These are phyloP conservation scores for Cytospora chrysosperma DNA, from an alignment of 2,329 filamentous ascomycete species.

Conservation along the genomic window DNA sequence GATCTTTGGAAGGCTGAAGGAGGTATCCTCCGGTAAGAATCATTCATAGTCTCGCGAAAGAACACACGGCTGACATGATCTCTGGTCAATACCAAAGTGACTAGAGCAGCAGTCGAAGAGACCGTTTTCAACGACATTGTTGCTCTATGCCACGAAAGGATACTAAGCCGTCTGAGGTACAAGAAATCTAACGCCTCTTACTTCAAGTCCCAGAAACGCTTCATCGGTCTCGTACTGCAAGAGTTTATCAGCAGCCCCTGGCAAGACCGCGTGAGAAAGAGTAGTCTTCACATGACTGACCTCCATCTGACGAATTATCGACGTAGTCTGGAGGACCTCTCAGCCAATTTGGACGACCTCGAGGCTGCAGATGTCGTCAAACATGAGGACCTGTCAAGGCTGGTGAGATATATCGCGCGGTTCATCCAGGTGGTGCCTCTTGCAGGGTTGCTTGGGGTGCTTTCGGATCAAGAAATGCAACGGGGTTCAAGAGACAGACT, in stretches of 20 bases:
- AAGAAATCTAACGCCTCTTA: background rate
- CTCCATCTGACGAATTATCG: background rate
- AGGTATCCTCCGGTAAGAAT: background rate
- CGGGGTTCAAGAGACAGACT: slow-evolving; percentile 12
- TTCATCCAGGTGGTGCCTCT: slow-evolving; percentile 1
- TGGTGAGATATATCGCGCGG: background rate
- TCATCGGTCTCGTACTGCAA: background rate
- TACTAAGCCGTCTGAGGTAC: slow-evolving; percentile 8
- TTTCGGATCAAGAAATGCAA: background rate
- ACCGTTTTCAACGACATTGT: slow-evolving; percentile 12
- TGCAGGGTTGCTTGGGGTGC: background rate
- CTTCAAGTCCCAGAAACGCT: background rate
- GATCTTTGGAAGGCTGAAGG: slow-evolving; percentile 4
- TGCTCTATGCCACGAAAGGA: slow-evolving; percentile 7
- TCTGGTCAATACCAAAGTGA: background rate
- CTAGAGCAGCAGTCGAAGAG: background rate
- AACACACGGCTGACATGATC: background rate
- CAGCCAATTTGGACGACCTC: background rate
- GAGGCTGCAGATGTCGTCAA: background rate
- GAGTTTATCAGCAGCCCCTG: slow-evolving; percentile 3
- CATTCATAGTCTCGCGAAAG: background rate
- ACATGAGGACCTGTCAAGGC: background rate
- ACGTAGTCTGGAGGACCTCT: background rate
- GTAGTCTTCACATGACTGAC: background rate
- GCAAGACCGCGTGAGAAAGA: background rate